Percentiles rank a stretch among this genome's conserved stretches.
Conservation (phyloP, 2,329 filamentous ascomycete genomes). For the Chaetomium strumarium region DNA sequence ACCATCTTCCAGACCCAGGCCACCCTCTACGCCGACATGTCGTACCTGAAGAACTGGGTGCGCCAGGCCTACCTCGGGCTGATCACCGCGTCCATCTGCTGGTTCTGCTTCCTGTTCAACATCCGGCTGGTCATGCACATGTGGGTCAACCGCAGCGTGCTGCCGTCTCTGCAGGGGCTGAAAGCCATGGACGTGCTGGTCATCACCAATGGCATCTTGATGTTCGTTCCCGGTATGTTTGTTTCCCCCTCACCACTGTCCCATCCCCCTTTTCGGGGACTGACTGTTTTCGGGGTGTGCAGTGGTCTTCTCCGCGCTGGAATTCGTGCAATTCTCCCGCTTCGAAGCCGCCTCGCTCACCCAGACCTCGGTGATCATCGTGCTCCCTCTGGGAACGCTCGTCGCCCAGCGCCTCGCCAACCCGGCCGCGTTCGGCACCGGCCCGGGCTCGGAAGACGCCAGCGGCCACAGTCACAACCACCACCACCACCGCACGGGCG, state of each 20-base stretch:
- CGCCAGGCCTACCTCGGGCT: slow-evolving; percentile 32
- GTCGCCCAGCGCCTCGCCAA: slow-evolving; percentile 42
- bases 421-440: slow-evolving; percentile 24
- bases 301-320: slow-evolving; percentile 47
- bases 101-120: slow-evolving; percentile 53
- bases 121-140: slow-evolving; percentile 45
- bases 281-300: neutral
- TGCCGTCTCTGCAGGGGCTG: slow-evolving; percentile 38
- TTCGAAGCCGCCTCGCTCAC: slow-evolving; percentile 48
- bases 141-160: slow-evolving; percentile 40
- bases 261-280: neutral
- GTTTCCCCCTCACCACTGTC: neutral
- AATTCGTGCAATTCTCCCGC: slow-evolving; percentile 36
- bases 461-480: neutral
- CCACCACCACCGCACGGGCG: neutral
- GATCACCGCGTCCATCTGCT: slow-evolving; percentile 32
- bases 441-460: neutral
- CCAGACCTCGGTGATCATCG: slow-evolving; percentile 43
- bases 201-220: slow-evolving; percentile 50
- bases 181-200: slow-evolving; percentile 50
- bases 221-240: slow-evolving; percentile 48
- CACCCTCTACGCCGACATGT: slow-evolving; percentile 23
- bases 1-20: slow-evolving; percentile 34
- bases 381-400: slow-evolving; percentile 48
- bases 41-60: slow-evolving; percentile 29